Percentiles rank a stretch among this genome's conserved stretches.
These are phyloP conservation scores for Hondaea fermentalgiana DNA, from an alignment of 108 stramenopile species.

Conservation along the genomic window DNA sequence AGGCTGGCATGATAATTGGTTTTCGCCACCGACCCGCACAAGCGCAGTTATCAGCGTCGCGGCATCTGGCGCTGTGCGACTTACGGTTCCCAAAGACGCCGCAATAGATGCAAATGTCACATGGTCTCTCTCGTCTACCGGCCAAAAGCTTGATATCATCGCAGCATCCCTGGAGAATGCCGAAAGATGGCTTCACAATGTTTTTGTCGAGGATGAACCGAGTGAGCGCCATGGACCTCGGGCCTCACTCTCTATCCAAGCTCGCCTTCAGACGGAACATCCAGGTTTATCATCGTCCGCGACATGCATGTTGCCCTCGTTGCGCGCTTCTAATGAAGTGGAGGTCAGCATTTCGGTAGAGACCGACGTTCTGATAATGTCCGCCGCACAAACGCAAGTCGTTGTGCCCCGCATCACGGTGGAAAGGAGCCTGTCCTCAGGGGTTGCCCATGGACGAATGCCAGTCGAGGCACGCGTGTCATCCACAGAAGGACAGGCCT, in stretches of 20 bases:
- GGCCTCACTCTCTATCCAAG: neutral
- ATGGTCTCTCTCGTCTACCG: too few species aligned
- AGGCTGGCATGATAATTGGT: neutral
- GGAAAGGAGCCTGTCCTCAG: neutral
- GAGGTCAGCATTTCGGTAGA: neutral
- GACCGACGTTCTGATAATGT: neutral
- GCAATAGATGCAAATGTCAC: too few species aligned
- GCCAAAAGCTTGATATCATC: too few species aligned
- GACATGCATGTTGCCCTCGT: neutral
- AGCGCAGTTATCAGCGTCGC: too few species aligned
- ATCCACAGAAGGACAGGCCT: too few species aligned
- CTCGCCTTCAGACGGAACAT: neutral
- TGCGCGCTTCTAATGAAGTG: neutral
- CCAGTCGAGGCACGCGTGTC: neutral
- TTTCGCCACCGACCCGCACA: neutral
- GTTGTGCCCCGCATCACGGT: too few species aligned
- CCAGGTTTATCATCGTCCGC: neutral
- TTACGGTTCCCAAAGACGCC: too few species aligned
- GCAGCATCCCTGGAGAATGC: neutral
- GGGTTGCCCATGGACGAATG: neutral
- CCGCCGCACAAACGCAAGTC: too few species aligned
- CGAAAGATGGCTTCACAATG: neutral
- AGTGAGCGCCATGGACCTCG: neutral
- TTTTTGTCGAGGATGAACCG: neutral
- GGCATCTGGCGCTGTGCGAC: too few species aligned